These are phyloP conservation scores for Canariomyces notabilis DNA, from an alignment of 2,329 filamentous ascomycete species.

Conservation along the genomic window DNA sequence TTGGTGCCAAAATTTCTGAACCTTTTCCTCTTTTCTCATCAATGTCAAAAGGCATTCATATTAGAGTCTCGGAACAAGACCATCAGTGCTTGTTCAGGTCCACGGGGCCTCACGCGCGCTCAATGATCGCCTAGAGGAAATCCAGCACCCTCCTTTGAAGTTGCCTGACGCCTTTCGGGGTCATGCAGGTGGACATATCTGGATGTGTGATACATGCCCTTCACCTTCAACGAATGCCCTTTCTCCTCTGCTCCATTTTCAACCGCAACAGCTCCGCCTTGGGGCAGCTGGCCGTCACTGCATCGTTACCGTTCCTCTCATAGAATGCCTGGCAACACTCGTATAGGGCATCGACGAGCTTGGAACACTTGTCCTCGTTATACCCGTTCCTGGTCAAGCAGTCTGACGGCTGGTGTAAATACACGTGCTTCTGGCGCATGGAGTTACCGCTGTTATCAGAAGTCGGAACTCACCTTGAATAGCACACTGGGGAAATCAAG, in stretches of 20 bases:
- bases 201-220: constrained; percentile 26
- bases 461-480: constrained; percentile 65
- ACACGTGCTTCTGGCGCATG: neutral
- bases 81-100: constrained; percentile 91
- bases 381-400: constrained; percentile 82
- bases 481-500: constrained; percentile 57
- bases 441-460: constrained; percentile 14
- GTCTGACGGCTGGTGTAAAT: constrained; percentile 42
- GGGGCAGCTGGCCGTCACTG: constrained; percentile 76
- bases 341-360: constrained; percentile 78
- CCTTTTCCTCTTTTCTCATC: constrained; percentile 48
- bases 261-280: constrained; percentile 72
- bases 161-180: constrained; percentile 52
- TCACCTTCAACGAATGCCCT: constrained; percentile 18
- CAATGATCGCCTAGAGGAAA: constrained; percentile 90
- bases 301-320: constrained; percentile 67
- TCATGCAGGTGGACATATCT: constrained; percentile 32
- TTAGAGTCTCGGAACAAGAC: constrained; percentile 99
- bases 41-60: constrained; percentile 87
- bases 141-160: constrained; percentile 64
- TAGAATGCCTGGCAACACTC: constrained; percentile 93
- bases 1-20: constrained; percentile 21
- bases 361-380: constrained; percentile 77
- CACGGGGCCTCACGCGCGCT: constrained; percentile 87
- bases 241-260: constrained; percentile 71